Evolutionary conservation across 192 early-diverging fungal species (phyloP), one percentile per base, ranked within the genome.

Genomic region (Coemansia sp.): DNA sequence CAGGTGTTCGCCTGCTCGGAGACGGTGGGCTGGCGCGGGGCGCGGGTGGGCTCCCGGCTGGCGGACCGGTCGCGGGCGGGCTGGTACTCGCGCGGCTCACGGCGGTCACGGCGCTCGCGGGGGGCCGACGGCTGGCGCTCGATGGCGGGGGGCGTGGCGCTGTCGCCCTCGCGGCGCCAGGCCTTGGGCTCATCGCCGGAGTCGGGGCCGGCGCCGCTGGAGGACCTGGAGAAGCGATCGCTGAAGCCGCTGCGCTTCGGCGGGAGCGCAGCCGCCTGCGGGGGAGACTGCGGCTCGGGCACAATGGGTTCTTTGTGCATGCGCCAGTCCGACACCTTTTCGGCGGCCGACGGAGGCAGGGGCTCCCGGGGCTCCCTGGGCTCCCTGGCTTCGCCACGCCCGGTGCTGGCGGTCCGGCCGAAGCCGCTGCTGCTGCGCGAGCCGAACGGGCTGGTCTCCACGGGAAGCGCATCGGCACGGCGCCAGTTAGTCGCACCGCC

Each of bases 341-440:
- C 77, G 2, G 77, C 73, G 5, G 45, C 65, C 13, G 72, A 63
- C 21, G 77, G 72, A 37, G 66, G 64, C n/a, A 53, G 50, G 3
- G 67, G 68, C 50, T 66, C 74, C 1, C 65, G 31, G 0, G 68
- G 67, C 26, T 76, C 73, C 10, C 68, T 63, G 0, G 60, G 62
- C 8, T 56, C 59, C 0, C 67, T 62, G 3, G 20, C 5, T n/a
- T 59, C 65, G 3, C 65, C 66, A 39, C 28, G 42, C 5, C 63
- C 55, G 5, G 45, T 35, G 35, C 63, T 58, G 21, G 39, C 20
- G 36, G 53, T 28, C 33, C 62, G 36, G 3, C 55, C 50, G 13
- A 60, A 74, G 6, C 72, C 72, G 23, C 66, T 69, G 66, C 66
- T 75, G 58, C 66, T 75, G 38, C 72, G 72, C 25, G 72, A 75